These are phyloP conservation scores for Ceratobasidium sp. DNA, from an alignment of 1,284 basidiomycete genomes.

Conservation along the genomic window DNA sequence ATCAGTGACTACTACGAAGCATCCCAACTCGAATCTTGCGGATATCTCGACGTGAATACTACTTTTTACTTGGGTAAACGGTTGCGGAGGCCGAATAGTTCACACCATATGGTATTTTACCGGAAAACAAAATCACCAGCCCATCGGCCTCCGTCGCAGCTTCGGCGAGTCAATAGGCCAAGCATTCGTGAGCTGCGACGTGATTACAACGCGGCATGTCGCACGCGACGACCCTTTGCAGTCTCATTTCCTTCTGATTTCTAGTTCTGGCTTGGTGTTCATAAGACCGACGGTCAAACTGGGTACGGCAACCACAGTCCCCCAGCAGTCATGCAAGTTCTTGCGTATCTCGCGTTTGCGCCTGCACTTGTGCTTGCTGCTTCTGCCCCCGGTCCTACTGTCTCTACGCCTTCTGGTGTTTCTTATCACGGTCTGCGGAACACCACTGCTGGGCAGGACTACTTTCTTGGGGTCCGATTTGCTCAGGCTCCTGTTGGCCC, in stretches of 20 bases:
- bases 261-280: background rate
- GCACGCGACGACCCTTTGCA: too few species aligned
- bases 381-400: background rate
- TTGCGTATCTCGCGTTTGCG: background rate
- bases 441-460: slow-evolving; percentile 17
- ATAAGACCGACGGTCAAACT: background rate
- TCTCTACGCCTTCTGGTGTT: background rate
- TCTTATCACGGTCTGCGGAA: slow-evolving; percentile 49
- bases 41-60: too few species aligned
- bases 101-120: too few species aligned
- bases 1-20: too few species aligned
- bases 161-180: too few species aligned
- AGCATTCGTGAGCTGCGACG: too few species aligned
- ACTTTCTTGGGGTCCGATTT: slow-evolving; percentile 44
- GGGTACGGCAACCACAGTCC: background rate
- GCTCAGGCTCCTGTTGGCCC: slow-evolving; percentile 41
- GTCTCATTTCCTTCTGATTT: background rate
- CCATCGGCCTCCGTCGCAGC: too few species aligned
- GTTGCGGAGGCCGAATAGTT: too few species aligned
- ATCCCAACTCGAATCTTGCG: too few species aligned
- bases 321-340: background rate
- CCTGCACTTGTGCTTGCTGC: background rate
- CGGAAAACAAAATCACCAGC: too few species aligned
- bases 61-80: too few species aligned
- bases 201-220: too few species aligned